Evolutionary conservation across 2,329 filamentous ascomycete species (phyloP).

Genomic region (Arthrobotrys conoides): DNA sequence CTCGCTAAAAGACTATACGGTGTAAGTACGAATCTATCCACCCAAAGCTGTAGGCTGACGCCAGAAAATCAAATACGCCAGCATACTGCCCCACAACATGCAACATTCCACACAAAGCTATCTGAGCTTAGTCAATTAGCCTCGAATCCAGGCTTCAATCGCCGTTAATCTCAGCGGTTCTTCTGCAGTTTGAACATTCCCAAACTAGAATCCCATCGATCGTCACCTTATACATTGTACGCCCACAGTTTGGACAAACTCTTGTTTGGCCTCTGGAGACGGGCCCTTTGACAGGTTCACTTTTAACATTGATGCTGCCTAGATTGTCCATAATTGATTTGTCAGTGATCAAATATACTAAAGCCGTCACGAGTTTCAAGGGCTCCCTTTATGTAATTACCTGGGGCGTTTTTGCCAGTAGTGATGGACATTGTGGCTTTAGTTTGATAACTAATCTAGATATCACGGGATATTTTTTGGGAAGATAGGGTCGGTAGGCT

Average conservation of each 20-base stretch:
- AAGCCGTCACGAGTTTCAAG: not conserved
- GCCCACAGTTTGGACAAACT: not conserved
- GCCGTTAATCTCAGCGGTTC: not conserved
- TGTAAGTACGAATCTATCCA: conserved; percentile 26
- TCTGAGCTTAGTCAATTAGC: too few relatives aligned
- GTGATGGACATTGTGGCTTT: not conserved
- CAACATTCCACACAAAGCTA: too few relatives aligned
- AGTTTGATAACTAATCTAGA: not conserved
- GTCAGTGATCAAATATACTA: not conserved
- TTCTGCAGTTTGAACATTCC: not conserved
- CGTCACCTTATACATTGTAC: conserved; percentile 7
- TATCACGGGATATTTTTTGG: not conserved
- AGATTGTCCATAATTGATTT: not conserved
- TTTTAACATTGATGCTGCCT: not conserved
- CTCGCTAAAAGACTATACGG: conserved; percentile 11
- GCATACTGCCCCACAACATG: not conserved
- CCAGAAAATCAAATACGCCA: not conserved
- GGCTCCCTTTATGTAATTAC: not conserved
- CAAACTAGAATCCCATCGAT: not conserved
- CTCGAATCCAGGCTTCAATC: not conserved
- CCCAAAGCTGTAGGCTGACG: not conserved
- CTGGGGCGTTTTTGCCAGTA: not conserved
- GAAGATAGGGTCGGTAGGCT: not conserved
- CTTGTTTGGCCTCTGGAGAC: not conserved
- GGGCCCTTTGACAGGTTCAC: not conserved